phyloP scores from a whole-genome alignment of 257 asterid genomes.

The Asclepias syriaca region DNA sequence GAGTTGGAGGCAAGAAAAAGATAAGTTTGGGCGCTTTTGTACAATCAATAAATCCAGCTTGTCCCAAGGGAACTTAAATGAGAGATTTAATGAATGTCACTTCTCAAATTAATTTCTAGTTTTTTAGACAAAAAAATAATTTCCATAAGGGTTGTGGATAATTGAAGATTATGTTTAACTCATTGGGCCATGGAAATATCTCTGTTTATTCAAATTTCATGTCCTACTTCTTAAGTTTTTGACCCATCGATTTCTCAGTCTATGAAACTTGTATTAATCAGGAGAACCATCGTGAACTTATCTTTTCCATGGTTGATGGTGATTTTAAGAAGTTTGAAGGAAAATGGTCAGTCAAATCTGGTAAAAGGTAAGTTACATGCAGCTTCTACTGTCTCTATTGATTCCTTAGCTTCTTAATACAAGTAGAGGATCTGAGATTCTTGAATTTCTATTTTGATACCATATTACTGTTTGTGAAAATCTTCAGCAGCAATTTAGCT shows the following conservation, averaged over 20 bases:
- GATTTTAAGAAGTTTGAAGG: constrained; percentile 98
- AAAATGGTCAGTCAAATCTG: constrained; percentile 77
- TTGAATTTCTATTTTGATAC: not conserved
- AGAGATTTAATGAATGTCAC: not conserved
- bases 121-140: not conserved
- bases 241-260: not conserved
- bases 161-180: not conserved
- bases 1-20: no score
- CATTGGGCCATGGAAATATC: no score
- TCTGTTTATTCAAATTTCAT: not conserved
- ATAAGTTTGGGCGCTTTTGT: no score
- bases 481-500: not conserved
- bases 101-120: not conserved
- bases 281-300: constrained; percentile 71
- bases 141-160: not conserved
- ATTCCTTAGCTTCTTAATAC: not conserved
- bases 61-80: not conserved
- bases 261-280: constrained; percentile 15
- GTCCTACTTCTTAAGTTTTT: not conserved
- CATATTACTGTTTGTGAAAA: not conserved
- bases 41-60: no score
- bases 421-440: not conserved
- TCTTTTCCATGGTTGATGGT: constrained; percentile 91
- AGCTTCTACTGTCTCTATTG: not conserved
- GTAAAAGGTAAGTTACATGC: constrained; percentile 43